Evolutionary conservation across 306 rosid genomes (phyloP).

Genomic region (Comarum palustre): DNA sequence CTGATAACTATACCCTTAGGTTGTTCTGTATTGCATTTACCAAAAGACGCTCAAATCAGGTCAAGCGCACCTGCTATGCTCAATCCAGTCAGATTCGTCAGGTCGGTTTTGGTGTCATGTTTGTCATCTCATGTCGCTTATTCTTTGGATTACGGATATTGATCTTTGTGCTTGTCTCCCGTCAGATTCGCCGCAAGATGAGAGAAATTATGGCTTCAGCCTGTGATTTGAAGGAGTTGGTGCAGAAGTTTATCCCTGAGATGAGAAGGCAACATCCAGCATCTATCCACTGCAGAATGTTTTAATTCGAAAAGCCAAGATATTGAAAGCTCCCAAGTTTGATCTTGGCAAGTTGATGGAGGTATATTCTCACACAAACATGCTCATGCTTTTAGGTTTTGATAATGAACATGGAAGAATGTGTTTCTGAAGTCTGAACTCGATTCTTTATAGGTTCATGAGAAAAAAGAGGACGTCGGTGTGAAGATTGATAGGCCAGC

Average conservation of each 20-base stretch:
- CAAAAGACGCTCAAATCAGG: constrained; percentile 67
- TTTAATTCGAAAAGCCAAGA: constrained; percentile 79
- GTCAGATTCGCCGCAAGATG: constrained; percentile 87
- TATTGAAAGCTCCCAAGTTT: constrained; percentile 89
- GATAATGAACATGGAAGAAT: not conserved
- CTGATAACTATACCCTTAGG: constrained; percentile 73
- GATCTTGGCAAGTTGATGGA: constrained; percentile 94
- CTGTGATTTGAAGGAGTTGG: constrained; percentile 85
- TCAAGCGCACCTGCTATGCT: constrained; percentile 78
- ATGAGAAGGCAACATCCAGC: constrained; percentile 64
- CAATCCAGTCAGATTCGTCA: constrained; percentile 75
- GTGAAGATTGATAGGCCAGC: constrained; percentile 80
- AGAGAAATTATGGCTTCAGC: constrained; percentile 79
- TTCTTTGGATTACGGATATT: not conserved
- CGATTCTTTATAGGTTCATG: constrained; percentile 58
- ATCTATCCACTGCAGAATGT: constrained; percentile 89
- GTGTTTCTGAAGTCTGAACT: not conserved
- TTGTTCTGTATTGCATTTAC: constrained; percentile 82
- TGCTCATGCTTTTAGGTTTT: no score
- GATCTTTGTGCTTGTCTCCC: not conserved
- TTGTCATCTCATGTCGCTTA: not conserved
- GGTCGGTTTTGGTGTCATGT: constrained; percentile 30
- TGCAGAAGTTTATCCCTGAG: constrained; percentile 79
- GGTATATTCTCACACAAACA: constrained; percentile 45
- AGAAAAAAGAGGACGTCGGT: constrained; percentile 71